Evolutionary conservation across 176 grass and related monocot species (phyloP).

Genomic region (Carex littledalei): DNA sequence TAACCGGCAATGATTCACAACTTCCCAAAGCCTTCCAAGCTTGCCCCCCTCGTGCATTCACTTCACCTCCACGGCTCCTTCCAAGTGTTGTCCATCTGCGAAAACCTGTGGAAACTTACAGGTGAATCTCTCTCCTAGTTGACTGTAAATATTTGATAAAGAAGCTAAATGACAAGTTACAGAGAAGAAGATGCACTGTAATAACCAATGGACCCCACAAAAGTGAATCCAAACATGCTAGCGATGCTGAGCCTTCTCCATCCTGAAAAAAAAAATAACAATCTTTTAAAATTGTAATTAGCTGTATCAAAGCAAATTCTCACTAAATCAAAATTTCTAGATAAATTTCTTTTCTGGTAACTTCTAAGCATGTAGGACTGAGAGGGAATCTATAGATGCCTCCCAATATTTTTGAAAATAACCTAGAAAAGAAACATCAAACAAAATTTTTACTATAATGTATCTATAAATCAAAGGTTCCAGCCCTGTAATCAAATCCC

Average conservation of each 20-base stretch:
- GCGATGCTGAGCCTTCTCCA: constrained; percentile 72
- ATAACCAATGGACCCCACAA: constrained; percentile 83
- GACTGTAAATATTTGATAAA: neutral
- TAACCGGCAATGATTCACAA: constrained; percentile 42
- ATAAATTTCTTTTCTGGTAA: no score
- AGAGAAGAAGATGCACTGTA: constrained; percentile 52
- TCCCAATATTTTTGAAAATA: no score
- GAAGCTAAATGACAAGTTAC: neutral
- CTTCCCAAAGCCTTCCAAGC: constrained; percentile 35
- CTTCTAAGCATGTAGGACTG: no score
- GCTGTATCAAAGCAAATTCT: no score
- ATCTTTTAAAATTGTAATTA: no score
- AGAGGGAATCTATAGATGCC: no score
- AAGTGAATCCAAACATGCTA: constrained; percentile 91
- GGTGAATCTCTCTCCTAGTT: constrained; percentile 16
- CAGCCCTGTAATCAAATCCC: no score
- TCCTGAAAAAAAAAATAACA: no score
- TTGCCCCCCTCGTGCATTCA: constrained; percentile 72
- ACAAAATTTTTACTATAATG: no score
- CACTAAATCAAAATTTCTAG: no score
- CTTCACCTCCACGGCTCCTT: constrained; percentile 56
- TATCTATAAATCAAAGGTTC: no score
- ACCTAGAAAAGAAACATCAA: no score
- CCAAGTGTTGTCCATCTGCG: constrained; percentile 52
- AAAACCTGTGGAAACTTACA: constrained; percentile 66